phyloP scores from a whole-genome alignment of 129 eudicot genomes.

The Flaveria trinervia region DNA sequence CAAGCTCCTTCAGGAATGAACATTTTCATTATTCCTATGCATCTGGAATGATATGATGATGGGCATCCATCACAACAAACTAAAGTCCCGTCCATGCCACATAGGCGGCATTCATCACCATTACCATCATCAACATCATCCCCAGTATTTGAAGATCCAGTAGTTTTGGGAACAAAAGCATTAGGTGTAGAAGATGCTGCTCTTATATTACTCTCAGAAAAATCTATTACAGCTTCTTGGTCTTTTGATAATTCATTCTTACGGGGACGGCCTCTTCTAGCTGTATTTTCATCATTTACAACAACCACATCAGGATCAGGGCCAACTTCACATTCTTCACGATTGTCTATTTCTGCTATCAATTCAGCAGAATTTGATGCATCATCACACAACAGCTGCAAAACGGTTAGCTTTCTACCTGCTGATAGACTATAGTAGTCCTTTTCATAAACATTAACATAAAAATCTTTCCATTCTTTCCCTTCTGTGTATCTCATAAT shows the following conservation, averaged over 20 bases:
- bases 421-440: slow-evolving; percentile 75
- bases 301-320: slow-evolving; percentile 49
- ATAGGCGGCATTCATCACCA: slow-evolving; percentile 90
- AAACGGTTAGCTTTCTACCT: slow-evolving; percentile 56
- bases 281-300: slow-evolving; percentile 41
- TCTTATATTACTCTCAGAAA: slow-evolving; percentile 35
- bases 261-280: slow-evolving; percentile 52
- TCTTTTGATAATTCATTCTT: slow-evolving; percentile 56
- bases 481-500: slow-evolving; percentile 67
- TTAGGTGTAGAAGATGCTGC: slow-evolving; percentile 27
- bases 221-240: slow-evolving; percentile 44
- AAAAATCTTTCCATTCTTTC: slow-evolving; percentile 77
- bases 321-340: slow-evolving; percentile 75
- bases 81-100: slow-evolving; percentile 96
- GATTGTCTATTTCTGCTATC: slow-evolving; percentile 77
- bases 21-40: slow-evolving; percentile 76
- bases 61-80: slow-evolving; percentile 99
- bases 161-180: slow-evolving; percentile 36
- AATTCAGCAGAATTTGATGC: slow-evolving; percentile 69
- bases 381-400: slow-evolving; percentile 91
- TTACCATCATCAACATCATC: slow-evolving; percentile 68
- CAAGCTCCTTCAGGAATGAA: slow-evolving; percentile 78
- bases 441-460: slow-evolving; percentile 54
- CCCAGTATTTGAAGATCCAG: slow-evolving; percentile 26
- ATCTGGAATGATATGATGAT: slow-evolving; percentile 89